phyloP scores from a whole-genome alignment of 805 yeast genomes.

The Kodamaea hsintzibuensis region DNA sequence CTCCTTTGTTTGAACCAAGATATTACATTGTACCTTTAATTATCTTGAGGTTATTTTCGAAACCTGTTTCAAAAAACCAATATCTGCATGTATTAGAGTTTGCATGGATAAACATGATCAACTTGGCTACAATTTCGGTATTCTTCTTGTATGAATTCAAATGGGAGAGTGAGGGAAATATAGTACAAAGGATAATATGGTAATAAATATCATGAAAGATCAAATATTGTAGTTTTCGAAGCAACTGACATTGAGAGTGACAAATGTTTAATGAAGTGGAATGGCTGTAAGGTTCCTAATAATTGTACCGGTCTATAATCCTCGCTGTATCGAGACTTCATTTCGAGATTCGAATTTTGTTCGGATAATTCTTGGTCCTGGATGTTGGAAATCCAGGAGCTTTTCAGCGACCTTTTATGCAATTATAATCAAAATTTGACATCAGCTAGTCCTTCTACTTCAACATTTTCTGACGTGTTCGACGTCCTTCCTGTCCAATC shows the following conservation, averaged over 20 bases:
- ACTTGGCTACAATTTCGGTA: slow-evolving; percentile 50
- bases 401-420: no score
- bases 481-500: background rate
- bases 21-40: slow-evolving; percentile 83
- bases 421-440: background rate
- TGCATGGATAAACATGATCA: slow-evolving; percentile 59
- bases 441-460: background rate
- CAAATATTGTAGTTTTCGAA: background rate
- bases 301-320: no score
- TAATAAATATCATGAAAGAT: slow-evolving; percentile 28
- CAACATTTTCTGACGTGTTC: background rate
- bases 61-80: slow-evolving; percentile 27
- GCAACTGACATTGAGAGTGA: no score
- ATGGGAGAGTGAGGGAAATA: slow-evolving; percentile 64
- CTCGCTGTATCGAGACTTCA: no score
- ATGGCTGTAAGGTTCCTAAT: background rate
- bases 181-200: slow-evolving; percentile 86
- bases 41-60: slow-evolving; percentile 65
- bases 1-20: slow-evolving; percentile 93
- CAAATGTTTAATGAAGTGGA: no score
- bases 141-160: slow-evolving; percentile 63
- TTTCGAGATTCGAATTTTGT: no score
- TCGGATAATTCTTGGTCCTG: no score
- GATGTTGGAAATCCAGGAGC: no score
- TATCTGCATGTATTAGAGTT: slow-evolving; percentile 47